Evolutionary conservation across 2,329 filamentous ascomycete species (phyloP).

Genomic region (Hypoxylon sp.): DNA sequence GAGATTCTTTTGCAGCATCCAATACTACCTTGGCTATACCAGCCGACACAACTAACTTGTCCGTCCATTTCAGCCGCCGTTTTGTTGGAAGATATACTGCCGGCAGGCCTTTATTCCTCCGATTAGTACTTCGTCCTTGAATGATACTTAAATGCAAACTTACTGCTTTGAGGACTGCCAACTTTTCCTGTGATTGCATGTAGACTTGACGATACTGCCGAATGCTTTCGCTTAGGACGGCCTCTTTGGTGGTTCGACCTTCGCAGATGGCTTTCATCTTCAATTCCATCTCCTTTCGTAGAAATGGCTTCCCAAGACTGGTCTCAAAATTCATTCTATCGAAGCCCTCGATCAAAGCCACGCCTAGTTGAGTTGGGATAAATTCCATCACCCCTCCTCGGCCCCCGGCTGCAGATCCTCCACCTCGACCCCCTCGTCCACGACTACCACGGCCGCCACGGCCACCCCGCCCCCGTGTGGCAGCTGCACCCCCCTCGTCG

Average conservation of each 20-base stretch:
- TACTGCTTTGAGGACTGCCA: constrained; percentile 76
- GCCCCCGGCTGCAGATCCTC: constrained; percentile 58
- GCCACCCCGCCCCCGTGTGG: constrained; percentile 61
- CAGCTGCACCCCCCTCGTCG: constrained; percentile 58
- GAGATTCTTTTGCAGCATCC: constrained; percentile 28
- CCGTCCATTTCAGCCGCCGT: constrained; percentile 45
- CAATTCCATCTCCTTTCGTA: constrained; percentile 97
- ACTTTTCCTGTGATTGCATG: constrained; percentile 81
- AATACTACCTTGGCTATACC: constrained; percentile 22
- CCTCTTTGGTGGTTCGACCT: constrained; percentile 79
- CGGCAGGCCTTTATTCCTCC: constrained; percentile 63
- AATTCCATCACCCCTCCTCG: constrained; percentile 81
- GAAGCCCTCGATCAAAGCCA: constrained; percentile 94
- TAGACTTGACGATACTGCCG: constrained; percentile 91
- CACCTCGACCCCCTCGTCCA: constrained; percentile 60
- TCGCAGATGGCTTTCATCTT: constrained; percentile 98
- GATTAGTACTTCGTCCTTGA: constrained; percentile 26
- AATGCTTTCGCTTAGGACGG: constrained; percentile 86
- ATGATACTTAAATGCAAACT: constrained; percentile 53
- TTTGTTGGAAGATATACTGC: constrained; percentile 66
- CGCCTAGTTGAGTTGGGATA: constrained; percentile 90
- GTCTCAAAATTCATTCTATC: constrained; percentile 94
- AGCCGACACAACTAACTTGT: constrained; percentile 15
- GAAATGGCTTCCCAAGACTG: constrained; percentile 93
- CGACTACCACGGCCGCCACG: constrained; percentile 66